phyloP scores from a whole-genome alignment of 352 stramenopile species.

The Aphanomyces cochlioides region DNA sequence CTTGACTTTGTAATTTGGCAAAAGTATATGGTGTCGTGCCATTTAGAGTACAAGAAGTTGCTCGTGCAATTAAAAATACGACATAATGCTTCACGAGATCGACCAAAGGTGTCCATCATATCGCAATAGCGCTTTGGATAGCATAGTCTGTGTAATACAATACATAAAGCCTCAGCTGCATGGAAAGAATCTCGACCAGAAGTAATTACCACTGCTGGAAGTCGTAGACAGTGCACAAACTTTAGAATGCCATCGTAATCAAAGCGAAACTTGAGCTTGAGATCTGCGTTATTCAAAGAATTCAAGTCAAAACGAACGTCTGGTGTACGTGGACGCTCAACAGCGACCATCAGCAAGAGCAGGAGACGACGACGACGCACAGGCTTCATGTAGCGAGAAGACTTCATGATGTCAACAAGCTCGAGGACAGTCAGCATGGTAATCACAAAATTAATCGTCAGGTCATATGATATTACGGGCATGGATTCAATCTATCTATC shows the following conservation, averaged over 20 bases:
- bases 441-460: too few species aligned
- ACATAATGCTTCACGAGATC: constrained; percentile 5
- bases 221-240: background rate
- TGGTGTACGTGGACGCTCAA: background rate
- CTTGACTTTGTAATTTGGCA: background rate
- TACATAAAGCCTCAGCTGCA: constrained; percentile 11
- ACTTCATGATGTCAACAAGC: too few species aligned
- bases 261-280: too few species aligned
- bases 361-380: background rate
- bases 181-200: background rate
- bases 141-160: constrained; percentile 1
- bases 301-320: background rate
- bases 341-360: background rate
- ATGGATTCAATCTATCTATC: too few species aligned
- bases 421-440: too few species aligned
- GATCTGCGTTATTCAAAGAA: background rate
- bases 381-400: too few species aligned
- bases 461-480: too few species aligned
- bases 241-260: too few species aligned
- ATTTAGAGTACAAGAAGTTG: constrained; percentile 4
- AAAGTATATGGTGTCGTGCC: background rate
- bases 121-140: constrained; percentile 12
- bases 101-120: constrained; percentile 14
- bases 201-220: background rate
- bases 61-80: constrained; percentile 1